phyloP scores from a whole-genome alignment of 352 stramenopile species.

The Phytopythium vexans region DNA sequence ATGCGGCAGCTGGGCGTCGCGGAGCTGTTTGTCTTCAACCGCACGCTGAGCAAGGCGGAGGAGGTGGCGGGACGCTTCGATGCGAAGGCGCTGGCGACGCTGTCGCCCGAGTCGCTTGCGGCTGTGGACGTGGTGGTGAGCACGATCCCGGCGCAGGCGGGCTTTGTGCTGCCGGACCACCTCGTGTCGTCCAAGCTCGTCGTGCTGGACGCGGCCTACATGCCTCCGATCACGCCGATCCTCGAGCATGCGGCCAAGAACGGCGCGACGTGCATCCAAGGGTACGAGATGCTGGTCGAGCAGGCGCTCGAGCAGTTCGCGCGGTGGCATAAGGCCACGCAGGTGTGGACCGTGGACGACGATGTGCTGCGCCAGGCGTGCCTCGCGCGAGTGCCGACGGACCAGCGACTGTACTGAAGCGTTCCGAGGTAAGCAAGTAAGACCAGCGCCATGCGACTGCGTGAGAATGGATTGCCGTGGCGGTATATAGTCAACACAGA shows the following conservation, averaged over 20 bases:
- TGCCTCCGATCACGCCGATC: constrained; percentile 93
- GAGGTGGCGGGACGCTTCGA: constrained; percentile 88
- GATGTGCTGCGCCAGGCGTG: constrained; percentile 58
- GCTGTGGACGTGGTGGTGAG: constrained; percentile 92
- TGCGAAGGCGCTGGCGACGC: constrained; percentile 56
- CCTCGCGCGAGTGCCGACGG: constrained; percentile 42
- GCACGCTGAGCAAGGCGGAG: constrained; percentile 91
- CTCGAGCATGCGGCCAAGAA: constrained; percentile 83
- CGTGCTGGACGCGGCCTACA: constrained; percentile 98
- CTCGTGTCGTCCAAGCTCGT: constrained; percentile 60
- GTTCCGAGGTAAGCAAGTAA: background rate
- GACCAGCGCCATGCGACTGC: background rate
- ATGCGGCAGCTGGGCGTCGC: constrained; percentile 81
- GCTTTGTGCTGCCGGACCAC: constrained; percentile 76
- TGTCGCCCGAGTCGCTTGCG: constrained; percentile 43
- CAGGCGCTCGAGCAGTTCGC: constrained; percentile 97
- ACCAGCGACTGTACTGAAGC: constrained; percentile 39
- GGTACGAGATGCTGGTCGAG: constrained; percentile 98
- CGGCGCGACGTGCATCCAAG: constrained; percentile 91
- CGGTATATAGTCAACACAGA: background rate
- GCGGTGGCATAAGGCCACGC: constrained; percentile 85
- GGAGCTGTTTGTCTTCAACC: constrained; percentile 94
- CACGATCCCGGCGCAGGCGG: constrained; percentile 91
- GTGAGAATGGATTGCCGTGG: background rate
- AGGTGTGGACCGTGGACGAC: constrained; percentile 37